phyloP scores from a whole-genome alignment of 2,329 filamentous ascomycete species.

The Sporothrix brasiliensis region DNA sequence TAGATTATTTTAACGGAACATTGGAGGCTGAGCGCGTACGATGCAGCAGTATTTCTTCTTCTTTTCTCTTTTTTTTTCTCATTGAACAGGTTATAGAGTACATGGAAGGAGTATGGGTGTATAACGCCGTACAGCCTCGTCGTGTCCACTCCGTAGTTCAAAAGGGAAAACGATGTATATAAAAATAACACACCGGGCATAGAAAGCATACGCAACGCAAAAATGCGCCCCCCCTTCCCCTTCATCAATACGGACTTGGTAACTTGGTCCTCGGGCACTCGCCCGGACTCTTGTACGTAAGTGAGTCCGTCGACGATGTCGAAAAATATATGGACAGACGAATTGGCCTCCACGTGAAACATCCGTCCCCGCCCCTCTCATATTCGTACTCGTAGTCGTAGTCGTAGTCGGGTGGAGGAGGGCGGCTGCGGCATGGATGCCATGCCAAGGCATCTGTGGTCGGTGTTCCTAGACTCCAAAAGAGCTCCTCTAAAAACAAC shows the following conservation, averaged over 20 bases:
- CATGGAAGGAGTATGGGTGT: background rate
- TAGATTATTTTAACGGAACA: background rate
- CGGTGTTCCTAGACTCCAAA: too few relatives aligned
- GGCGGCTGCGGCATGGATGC: background rate
- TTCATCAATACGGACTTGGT: background rate
- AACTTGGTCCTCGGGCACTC: too few relatives aligned
- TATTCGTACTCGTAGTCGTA: conserved; percentile 2
- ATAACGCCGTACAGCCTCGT: too few relatives aligned
- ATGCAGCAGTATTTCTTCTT: background rate
- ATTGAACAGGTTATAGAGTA: background rate
- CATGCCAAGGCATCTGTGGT: too few relatives aligned
- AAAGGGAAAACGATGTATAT: background rate
- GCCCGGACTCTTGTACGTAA: background rate
- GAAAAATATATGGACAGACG: background rate
- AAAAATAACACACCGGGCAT: background rate
- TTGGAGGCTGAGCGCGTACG: background rate
- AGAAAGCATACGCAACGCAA: background rate
- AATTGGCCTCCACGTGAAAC: background rate
- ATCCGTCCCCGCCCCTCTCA: too few relatives aligned
- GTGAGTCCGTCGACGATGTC: background rate
- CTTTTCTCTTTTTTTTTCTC: too few relatives aligned
- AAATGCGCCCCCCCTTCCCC: background rate
- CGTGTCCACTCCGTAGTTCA: background rate
- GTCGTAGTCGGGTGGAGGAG: conserved; percentile 1
- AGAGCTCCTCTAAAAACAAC: too few relatives aligned